Conservation (phyloP, 1,284 basidiomycete genomes). For the Fomitopsis schrenkii region DNA sequence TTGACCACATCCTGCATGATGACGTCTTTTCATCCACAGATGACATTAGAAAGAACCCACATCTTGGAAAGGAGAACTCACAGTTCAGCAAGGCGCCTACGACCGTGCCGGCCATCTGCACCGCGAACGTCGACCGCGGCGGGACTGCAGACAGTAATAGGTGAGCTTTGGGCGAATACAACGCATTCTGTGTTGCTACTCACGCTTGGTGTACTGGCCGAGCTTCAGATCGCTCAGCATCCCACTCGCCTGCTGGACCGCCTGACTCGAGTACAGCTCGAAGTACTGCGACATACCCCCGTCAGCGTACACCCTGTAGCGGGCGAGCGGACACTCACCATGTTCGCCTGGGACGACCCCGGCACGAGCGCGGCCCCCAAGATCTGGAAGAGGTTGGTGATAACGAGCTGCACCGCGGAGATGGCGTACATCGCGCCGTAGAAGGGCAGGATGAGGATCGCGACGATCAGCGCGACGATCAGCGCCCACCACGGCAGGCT, state of each 20-base stretch:
- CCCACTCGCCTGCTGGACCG: conserved; percentile 24
- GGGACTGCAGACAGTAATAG: background rate
- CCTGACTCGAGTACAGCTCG: conserved; percentile 35
- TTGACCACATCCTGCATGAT: conserved; percentile 24
- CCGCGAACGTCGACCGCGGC: conserved; percentile 37
- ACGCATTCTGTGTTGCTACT: conserved; percentile 21
- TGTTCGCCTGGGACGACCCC: conserved; percentile 39
- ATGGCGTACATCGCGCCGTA: conserved; percentile 22
- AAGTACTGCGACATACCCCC: conserved; percentile 14
- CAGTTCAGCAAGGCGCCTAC: conserved; percentile 31
- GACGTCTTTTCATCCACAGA: conserved; percentile 9
- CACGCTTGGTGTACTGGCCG: conserved; percentile 52
- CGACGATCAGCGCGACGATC: conserved; percentile 39
- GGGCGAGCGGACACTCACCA: conserved; percentile 20
- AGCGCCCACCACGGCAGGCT: conserved; percentile 45
- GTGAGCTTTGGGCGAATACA: background rate
- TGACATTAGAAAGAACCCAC: background rate
- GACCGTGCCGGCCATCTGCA: conserved; percentile 47
- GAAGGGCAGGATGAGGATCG: conserved; percentile 40
- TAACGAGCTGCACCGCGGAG: conserved; percentile 23
- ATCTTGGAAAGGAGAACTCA: conserved; percentile 3
- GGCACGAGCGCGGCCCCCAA: conserved; percentile 36
- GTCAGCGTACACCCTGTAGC: too few relatives aligned
- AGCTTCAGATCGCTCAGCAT: conserved; percentile 41
- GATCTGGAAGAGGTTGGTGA: conserved; percentile 24